Conservation (phyloP, 179 eudicot species). For the Monotropa hypopitys region DNA sequence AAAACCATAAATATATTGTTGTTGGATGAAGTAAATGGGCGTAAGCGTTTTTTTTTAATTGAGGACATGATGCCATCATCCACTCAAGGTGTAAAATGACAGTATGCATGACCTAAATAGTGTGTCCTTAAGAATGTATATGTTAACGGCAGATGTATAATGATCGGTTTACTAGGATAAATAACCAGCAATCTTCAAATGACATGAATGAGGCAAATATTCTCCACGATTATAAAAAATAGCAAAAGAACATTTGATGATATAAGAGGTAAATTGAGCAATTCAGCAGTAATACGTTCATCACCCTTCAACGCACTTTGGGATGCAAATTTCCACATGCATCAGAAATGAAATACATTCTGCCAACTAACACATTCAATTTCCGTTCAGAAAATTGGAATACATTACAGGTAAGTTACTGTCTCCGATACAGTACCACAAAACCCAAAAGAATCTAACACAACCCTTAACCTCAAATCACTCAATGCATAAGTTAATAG, state of each 20-base stretch:
- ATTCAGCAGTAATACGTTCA: neutral
- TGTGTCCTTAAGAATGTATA: neutral
- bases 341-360: neutral
- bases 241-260: no score
- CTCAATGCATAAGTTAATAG: neutral
- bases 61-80: neutral
- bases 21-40: no score
- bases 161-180: neutral
- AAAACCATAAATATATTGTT: no score
- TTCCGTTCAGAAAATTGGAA: neutral
- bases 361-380: neutral
- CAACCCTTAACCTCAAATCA: neutral
- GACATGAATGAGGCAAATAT: neutral
- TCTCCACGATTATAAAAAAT: neutral
- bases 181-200: neutral
- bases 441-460: neutral
- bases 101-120: neutral
- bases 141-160: neutral
- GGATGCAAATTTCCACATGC: neutral
- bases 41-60: no score
- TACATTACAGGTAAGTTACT: neutral
- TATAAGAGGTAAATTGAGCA: neutral
- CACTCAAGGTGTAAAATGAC: neutral
- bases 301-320: neutral
- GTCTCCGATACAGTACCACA: neutral